phyloP scores from a whole-genome alignment of 2,329 filamentous ascomycete genomes.

The Penicillium sp. region DNA sequence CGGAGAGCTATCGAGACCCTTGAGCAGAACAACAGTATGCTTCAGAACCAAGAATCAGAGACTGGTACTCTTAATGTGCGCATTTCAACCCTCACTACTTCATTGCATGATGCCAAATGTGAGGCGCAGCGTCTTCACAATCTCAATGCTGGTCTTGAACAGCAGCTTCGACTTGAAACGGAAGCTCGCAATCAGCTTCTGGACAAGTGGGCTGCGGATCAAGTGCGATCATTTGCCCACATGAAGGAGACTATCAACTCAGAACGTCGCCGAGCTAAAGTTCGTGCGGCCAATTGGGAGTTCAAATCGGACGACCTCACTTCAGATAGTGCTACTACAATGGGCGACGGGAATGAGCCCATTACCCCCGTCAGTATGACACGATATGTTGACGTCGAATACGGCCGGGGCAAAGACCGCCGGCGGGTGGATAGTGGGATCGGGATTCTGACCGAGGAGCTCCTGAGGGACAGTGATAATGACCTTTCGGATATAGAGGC shows the following conservation, averaged over 20 bases:
- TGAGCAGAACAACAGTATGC: conserved; percentile 24
- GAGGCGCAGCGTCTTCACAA: conserved; percentile 39
- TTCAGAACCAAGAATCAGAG: conserved; percentile 35
- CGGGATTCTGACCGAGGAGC: conserved; percentile 35
- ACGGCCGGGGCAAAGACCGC: conserved; percentile 40
- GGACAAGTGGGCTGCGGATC: conserved; percentile 36
- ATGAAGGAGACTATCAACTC: conserved; percentile 41
- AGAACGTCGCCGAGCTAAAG: conserved; percentile 42
- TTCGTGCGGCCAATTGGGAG: conserved; percentile 43
- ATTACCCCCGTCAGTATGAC: conserved; percentile 46
- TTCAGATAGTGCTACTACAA: conserved; percentile 26
- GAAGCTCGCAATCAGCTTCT: conserved; percentile 37
- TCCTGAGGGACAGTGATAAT: conserved; percentile 29
- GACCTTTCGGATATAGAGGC: conserved; percentile 23
- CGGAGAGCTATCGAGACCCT: conserved; percentile 23
- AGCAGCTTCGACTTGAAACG: conserved; percentile 39
- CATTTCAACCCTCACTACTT: conserved; percentile 43
- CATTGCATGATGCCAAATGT: conserved; percentile 36
- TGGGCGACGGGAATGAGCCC: conserved; percentile 36
- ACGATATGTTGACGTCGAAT: conserved; percentile 45
- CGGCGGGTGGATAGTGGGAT: conserved; percentile 44
- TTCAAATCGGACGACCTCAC: conserved; percentile 39
- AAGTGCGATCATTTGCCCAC: conserved; percentile 34
- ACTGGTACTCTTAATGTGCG: conserved; percentile 43
- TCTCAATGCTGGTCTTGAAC: conserved; percentile 38